A percentile compares a stretch with the other conserved stretches of the same genome.
Conservation (phyloP, 202 grass and related monocot genomes). For the Elaeis oleifera region DNA sequence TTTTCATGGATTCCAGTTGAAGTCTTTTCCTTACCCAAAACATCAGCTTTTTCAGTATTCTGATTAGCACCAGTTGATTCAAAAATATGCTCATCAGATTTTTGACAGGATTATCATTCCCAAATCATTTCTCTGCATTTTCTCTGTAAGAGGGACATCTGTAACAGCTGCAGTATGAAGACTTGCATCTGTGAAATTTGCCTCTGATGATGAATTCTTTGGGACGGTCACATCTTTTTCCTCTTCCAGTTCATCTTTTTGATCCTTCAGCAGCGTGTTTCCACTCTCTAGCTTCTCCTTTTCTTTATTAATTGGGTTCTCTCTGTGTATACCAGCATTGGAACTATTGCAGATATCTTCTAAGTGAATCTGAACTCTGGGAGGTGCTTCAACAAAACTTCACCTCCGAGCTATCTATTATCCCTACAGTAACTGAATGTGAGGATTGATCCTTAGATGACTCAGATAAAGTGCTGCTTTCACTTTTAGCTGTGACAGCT, state of each 20-base stretch:
- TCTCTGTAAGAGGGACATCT: too few species aligned
- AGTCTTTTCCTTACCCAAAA: neutral
- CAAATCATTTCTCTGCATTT: too few species aligned
- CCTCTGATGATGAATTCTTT: neutral
- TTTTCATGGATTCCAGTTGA: neutral
- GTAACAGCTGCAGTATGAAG: neutral
- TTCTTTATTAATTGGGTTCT: neutral
- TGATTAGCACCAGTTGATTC: neutral
- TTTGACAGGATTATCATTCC: too few species aligned
- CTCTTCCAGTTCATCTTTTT: neutral
- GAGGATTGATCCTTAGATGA: neutral
- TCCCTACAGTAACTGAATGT: conserved; percentile 2
- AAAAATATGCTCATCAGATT: neutral
- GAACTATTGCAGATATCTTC: neutral
- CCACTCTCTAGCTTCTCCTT: neutral
- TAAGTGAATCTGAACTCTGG: neutral
- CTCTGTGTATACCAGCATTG: neutral
- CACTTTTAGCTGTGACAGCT: neutral
- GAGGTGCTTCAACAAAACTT: conserved; percentile 3
- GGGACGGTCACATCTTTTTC: neutral
- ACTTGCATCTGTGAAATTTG: neutral
- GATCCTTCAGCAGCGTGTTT: neutral
- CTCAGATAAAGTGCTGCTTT: neutral
- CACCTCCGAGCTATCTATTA: neutral
- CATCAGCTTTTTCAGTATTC: neutral